Base-by-base conservation (phyloP, 1,284 basidiomycete genomes). In the Leccinum fuscescens region DNA sequence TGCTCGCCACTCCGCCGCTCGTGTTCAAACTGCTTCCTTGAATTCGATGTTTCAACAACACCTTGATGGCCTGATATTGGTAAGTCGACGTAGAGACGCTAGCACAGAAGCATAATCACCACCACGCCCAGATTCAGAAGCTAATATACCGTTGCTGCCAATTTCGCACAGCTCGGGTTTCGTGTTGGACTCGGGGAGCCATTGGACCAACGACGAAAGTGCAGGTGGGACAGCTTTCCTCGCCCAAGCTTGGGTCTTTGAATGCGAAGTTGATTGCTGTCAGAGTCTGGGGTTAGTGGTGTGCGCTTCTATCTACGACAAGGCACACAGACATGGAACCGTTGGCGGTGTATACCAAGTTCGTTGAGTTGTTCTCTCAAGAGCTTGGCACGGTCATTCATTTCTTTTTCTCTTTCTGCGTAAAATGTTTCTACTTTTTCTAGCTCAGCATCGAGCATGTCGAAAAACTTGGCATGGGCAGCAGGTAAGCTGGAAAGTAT, bases 391-490 rank as follows among this genome's bases (percentile, higher is more conserved):
- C 79, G 80, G 22, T 74, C 74, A 20, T 76, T 75, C 74, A 88
- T 86, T 65, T 94, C 92, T 27, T 79, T 76, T 72, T 93, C 92
- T 20, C 90, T 81, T 27, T 83, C 83, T 9, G 83, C 70, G 71
- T 92, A 97, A 74, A 98, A 98, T 1, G 77, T 76, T 68, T 95
- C 90, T n/a, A 95, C 85, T 77, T 96, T 93, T 55, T 89, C 86
- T 1, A 95, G 77, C 71, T 96, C 86, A 0, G 71, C 70, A 65
- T 94, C 88, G 1, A 96, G 80, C 37, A 84, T 79, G 12, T 85
- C 80, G 65, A 96, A 90, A 76, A 94, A 96, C 4, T 78, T 79
- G 44, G 77, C 73, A 67, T 94, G 88, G 42, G 84, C 78, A 0
- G 86, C 81, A 6, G 82, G 79, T 17, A 91, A 75, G 6, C 79